Conservation (phyloP, 192 early-diverging fungal genomes). For the Mortierella hygrophila region DNA sequence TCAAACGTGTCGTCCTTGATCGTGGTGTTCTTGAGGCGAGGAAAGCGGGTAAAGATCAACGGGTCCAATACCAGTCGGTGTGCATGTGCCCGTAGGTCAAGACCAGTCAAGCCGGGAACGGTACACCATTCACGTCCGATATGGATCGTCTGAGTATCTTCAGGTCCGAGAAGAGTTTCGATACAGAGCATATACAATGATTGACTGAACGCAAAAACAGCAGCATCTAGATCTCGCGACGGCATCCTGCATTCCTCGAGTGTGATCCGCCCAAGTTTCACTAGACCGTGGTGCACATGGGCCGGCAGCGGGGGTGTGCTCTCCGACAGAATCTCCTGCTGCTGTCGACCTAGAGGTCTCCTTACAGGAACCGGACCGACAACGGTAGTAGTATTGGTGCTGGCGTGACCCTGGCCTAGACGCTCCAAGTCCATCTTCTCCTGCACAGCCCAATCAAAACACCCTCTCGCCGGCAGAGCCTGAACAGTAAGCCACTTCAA, state of each 20-base stretch:
- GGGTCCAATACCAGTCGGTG: not conserved
- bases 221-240: not conserved
- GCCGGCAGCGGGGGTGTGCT: not conserved
- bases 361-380: not conserved
- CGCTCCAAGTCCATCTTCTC: not conserved
- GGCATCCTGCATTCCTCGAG: not conserved
- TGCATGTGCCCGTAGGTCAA: not conserved
- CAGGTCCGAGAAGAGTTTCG: too few relatives aligned
- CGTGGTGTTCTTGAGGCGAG: not conserved
- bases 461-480: not conserved
- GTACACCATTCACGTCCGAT: not conserved
- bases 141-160: not conserved
- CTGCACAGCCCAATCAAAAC: not conserved
- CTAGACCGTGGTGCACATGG: not conserved
- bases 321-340: not conserved
- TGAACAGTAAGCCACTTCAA: not conserved
- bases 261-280: not conserved
- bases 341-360: not conserved
- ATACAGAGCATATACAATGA: not conserved
- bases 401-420: not conserved
- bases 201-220: not conserved
- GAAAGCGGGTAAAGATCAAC: not conserved
- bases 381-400: not conserved
- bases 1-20: not conserved
- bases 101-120: too few relatives aligned